Conservation (phyloP, 1,284 basidiomycete species). For the Cystobasidiaceae sp. region DNA sequence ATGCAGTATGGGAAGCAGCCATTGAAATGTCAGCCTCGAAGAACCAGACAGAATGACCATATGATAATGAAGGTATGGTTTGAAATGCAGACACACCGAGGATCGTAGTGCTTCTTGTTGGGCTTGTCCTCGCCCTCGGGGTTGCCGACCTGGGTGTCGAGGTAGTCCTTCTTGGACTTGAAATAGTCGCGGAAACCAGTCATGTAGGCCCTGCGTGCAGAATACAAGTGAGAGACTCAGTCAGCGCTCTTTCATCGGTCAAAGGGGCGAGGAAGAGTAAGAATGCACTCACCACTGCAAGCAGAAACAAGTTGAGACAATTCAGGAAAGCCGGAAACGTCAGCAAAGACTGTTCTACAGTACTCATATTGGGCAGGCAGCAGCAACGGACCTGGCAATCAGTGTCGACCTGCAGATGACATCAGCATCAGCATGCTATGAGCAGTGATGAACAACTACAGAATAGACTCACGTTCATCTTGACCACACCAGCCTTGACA, state of each 20-base stretch:
- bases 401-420: conserved; percentile 2
- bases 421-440: not conserved
- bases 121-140: conserved; percentile 90
- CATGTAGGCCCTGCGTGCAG: conserved; percentile 18
- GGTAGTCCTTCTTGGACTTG: conserved; percentile 73
- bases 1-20: not conserved
- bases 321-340: too few relatives aligned
- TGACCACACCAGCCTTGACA: conserved; percentile 86
- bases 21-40: not conserved
- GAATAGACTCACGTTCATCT: conserved; percentile 85
- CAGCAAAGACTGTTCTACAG: not conserved
- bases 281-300: not conserved
- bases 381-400: too few relatives aligned
- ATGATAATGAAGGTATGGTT: not conserved
- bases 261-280: conserved; percentile 50
- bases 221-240: not conserved
- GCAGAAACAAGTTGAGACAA: too few relatives aligned
- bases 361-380: too few relatives aligned
- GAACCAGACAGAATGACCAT: too few relatives aligned
- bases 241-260: conserved; percentile 88
- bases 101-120: conserved; percentile 50
- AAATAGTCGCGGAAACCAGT: conserved; percentile 65
- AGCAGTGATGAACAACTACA: not conserved
- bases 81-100: not conserved
- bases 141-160: conserved; percentile 76